These are phyloP conservation scores for Aspergillus cejpii DNA, from an alignment of 2,329 filamentous ascomycete genomes.

Conservation along the genomic window DNA sequence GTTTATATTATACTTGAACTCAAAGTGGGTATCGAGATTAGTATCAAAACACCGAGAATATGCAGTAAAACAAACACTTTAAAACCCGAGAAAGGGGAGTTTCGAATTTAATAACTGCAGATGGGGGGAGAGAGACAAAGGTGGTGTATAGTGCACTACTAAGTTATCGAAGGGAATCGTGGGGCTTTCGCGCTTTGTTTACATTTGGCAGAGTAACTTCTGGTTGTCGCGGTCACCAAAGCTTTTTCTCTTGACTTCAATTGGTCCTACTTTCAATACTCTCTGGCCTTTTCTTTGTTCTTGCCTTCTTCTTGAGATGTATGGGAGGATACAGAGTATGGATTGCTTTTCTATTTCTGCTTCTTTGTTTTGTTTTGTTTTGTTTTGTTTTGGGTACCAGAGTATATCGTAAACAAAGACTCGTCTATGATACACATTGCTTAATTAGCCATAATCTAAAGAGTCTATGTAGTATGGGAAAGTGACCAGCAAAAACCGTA, in stretches of 20 bases:
- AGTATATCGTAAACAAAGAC: not conserved
- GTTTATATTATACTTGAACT: not conserved
- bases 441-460: constrained; percentile 8
- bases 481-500: constrained; percentile 2
- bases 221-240: not conserved
- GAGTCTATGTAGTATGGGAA: constrained; percentile 5
- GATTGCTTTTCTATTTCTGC: not conserved
- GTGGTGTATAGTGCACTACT: constrained; percentile 3
- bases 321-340: too few relatives aligned
- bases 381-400: too few relatives aligned
- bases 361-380: not conserved
- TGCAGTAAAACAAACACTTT: not conserved
- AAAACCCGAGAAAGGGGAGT: constrained; percentile 11
- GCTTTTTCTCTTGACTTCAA: not conserved
- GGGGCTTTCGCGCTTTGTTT: constrained; percentile 20
- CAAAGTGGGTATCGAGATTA: not conserved
- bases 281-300: not conserved
- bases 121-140: constrained; percentile 6
- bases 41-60: too few relatives aligned
- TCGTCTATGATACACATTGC: not conserved
- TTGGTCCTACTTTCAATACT: not conserved
- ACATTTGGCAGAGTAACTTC: constrained; percentile 12
- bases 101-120: not conserved
- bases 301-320: not conserved
- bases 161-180: too few relatives aligned